Percentiles rank a stretch among this genome's conserved stretches.
phyloP scores from a whole-genome alignment of 345 rosid genomes.

The Carallia pectinifolia region DNA sequence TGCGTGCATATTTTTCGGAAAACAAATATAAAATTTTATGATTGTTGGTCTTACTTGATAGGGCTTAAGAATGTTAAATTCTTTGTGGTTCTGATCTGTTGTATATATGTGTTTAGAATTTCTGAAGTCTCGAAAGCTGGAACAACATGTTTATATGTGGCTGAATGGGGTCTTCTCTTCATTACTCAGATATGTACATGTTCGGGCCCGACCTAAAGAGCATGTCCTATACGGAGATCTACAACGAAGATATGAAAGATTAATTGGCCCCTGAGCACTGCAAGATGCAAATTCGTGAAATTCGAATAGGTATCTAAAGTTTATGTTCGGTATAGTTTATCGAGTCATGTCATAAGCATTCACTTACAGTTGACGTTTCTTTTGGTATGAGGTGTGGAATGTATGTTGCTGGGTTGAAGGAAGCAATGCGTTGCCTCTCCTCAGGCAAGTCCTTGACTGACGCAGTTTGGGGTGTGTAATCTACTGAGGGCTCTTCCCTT shows the following conservation, averaged over 20 bases:
- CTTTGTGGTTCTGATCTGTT: too few relatives aligned
- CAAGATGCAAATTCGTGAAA: too few relatives aligned
- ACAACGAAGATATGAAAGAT: constrained; percentile 66
- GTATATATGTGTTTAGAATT: not conserved
- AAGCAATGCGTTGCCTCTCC: constrained; percentile 90
- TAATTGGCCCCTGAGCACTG: too few relatives aligned
- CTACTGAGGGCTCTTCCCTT: constrained; percentile 2
- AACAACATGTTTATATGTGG: not conserved
- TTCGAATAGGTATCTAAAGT: not conserved
- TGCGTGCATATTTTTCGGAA: not conserved
- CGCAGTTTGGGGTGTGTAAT: constrained; percentile 88
- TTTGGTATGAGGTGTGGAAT: constrained; percentile 63
- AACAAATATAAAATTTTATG: too few relatives aligned
- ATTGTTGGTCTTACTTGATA: too few relatives aligned
- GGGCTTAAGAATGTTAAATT: too few relatives aligned
- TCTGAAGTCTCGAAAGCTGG: not conserved
- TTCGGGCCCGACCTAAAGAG: constrained; percentile 7
- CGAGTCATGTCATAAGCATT: not conserved
- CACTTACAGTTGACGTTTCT: constrained; percentile 10
- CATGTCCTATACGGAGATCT: constrained; percentile 93
- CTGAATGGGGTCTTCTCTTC: not conserved
- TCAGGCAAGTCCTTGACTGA: constrained; percentile 78
- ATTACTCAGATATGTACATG: not conserved
- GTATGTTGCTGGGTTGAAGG: constrained; percentile 82
- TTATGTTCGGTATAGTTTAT: not conserved